Conservation (phyloP, 768 basidiomycete genomes). For the Naganishia kalamii region DNA sequence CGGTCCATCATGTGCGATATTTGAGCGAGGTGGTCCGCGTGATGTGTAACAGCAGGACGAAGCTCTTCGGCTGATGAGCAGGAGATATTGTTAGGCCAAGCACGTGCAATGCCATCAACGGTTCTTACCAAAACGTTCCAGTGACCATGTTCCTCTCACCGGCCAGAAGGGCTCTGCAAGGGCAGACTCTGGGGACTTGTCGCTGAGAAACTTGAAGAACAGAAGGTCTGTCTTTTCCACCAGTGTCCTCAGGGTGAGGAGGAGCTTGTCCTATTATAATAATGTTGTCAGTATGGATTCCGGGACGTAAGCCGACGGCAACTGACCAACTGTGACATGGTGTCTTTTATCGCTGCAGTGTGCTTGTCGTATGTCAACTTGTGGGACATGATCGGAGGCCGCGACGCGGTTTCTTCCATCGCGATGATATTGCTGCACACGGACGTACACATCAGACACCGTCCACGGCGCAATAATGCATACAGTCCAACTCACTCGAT, state of each 20-base stretch:
- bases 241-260: background rate
- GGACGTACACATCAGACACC: background rate
- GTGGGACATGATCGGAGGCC: background rate
- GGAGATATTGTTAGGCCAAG: background rate
- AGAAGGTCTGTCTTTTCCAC: conserved; percentile 2
- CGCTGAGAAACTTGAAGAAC: conserved; percentile 3
- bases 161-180: conserved; percentile 9
- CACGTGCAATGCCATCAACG: background rate
- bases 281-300: background rate
- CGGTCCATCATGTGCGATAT: conserved; percentile 6
- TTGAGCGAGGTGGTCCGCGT: background rate
- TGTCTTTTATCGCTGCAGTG: background rate
- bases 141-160: conserved; percentile 2
- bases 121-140: conserved; percentile 11
- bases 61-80: background rate
- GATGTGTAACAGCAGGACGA: background rate
- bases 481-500: background rate
- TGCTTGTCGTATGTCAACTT: conserved; percentile 1
- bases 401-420: background rate
- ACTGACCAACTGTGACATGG: background rate
- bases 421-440: background rate
- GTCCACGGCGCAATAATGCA: too few relatives aligned
- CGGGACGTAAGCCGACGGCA: too few relatives aligned
- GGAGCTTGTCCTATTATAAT: background rate
- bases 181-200: conserved; percentile 1